These are phyloP conservation scores for Salinomyces thailandicus DNA, from an alignment of 2,329 filamentous ascomycete species.

Conservation along the genomic window DNA sequence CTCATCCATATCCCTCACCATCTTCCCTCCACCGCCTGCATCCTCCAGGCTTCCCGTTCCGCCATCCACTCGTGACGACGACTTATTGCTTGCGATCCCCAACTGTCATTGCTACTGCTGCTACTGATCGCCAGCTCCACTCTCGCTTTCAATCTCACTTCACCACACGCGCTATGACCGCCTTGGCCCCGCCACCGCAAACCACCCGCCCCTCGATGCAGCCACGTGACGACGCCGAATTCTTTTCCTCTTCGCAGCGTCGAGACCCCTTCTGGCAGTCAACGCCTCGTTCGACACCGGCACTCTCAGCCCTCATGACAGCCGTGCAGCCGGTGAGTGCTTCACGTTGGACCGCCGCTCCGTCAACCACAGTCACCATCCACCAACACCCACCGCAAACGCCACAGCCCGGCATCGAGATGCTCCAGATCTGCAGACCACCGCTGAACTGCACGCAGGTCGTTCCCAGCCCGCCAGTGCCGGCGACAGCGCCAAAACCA, in stretches of 20 bases:
- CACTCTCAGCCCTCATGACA: slow-evolving; percentile 11
- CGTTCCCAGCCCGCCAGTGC: slow-evolving; percentile 3
- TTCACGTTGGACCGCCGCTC: neutral
- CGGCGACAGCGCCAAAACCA: slow-evolving; percentile 2
- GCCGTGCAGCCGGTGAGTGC: slow-evolving; percentile 16
- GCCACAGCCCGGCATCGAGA: neutral
- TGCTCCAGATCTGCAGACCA: neutral
- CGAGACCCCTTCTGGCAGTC: slow-evolving; percentile 14
- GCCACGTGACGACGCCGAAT: neutral
- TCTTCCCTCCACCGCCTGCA: too few species aligned
- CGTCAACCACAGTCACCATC: neutral
- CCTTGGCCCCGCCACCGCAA: neutral
- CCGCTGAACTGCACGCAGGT: slow-evolving; percentile 10
- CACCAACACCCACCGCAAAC: neutral
- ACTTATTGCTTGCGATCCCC: too few species aligned
- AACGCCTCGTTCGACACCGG: slow-evolving; percentile 9
- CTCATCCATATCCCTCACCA: too few species aligned
- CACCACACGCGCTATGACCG: neutral
- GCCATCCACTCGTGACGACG: too few species aligned
- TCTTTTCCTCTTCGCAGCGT: too few species aligned
- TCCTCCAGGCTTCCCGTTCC: too few species aligned
- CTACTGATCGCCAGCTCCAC: too few species aligned
- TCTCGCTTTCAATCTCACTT: neutral
- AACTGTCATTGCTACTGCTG: too few species aligned
- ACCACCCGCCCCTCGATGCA: neutral